phyloP scores from a whole-genome alignment of 1,284 basidiomycete species.

The Pyrrhoderma noxium region DNA sequence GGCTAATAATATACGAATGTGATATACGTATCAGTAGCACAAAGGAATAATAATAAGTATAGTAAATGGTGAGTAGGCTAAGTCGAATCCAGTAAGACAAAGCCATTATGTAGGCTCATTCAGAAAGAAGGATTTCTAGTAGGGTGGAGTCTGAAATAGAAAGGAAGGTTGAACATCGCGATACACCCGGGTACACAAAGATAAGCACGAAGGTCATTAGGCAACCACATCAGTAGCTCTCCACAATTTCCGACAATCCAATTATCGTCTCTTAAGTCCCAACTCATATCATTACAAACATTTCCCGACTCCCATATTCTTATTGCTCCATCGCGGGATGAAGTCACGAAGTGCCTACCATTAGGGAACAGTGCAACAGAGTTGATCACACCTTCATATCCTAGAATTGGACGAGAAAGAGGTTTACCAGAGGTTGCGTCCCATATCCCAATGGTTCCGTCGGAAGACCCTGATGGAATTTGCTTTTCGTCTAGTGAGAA shows the following conservation, averaged over 20 bases:
- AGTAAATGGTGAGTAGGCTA: too few relatives aligned
- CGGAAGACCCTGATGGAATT: slow-evolving; percentile 1
- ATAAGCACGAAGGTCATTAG: slow-evolving; percentile 1
- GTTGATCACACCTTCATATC: not conserved
- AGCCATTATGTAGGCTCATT: too few relatives aligned
- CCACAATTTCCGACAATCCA: not conserved
- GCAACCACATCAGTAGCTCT: slow-evolving; percentile 4
- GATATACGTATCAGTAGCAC: too few relatives aligned
- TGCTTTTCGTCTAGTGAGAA: slow-evolving; percentile 5
- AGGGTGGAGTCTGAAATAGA: too few relatives aligned
- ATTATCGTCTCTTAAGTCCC: not conserved
- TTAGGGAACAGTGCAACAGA: not conserved
- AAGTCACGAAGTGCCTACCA: not conserved
- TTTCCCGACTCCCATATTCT: not conserved
- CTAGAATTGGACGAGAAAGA: not conserved
- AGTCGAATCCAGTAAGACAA: too few relatives aligned
- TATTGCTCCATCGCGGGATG: not conserved
- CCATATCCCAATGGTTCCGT: slow-evolving; percentile 4
- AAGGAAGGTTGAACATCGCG: too few relatives aligned
- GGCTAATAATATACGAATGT: too few relatives aligned
- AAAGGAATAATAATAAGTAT: too few relatives aligned
- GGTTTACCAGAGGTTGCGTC: not conserved
- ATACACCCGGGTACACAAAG: too few relatives aligned
- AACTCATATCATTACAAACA: too few relatives aligned
- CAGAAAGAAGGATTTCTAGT: too few relatives aligned